Percentiles rank a stretch among this genome's conserved stretches.
Conservation (phyloP, 345 rosid species). For the Linum lewisii region DNA sequence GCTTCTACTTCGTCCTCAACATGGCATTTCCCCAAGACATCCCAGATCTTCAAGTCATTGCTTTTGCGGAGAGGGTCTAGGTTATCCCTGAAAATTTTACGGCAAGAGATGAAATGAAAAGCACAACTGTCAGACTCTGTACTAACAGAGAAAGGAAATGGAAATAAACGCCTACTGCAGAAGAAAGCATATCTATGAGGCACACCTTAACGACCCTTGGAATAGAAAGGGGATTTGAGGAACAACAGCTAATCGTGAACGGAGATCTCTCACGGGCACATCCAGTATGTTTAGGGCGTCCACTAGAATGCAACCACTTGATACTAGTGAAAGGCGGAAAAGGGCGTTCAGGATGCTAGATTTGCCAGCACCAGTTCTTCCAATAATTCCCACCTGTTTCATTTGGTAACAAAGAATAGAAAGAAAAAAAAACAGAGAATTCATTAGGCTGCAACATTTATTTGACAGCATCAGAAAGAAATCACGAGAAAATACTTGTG, state of each 20-base stretch:
- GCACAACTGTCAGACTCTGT: neutral
- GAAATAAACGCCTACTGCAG: neutral
- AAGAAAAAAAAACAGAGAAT: neutral
- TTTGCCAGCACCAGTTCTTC: slow-evolving; percentile 96
- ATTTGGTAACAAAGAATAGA: slow-evolving; percentile 4
- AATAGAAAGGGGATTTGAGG: slow-evolving; percentile 89
- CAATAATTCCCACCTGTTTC: slow-evolving; percentile 73
- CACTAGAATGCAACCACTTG: slow-evolving; percentile 54
- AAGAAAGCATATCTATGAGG: neutral
- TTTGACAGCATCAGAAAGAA: too few relatives aligned
- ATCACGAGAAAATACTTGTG: slow-evolving; percentile 48
- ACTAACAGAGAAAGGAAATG: neutral
- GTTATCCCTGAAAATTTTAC: slow-evolving; percentile 44
- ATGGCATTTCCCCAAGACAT: slow-evolving; percentile 62
- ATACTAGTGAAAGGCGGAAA: slow-evolving; percentile 61
- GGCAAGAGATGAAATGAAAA: neutral
- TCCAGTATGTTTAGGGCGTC: slow-evolving; percentile 57
- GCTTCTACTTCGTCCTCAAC: slow-evolving; percentile 66
- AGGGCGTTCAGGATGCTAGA: slow-evolving; percentile 84
- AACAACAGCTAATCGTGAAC: slow-evolving; percentile 63
- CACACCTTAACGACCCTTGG: slow-evolving; percentile 75
- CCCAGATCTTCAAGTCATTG: slow-evolving; percentile 59
- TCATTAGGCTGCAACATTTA: slow-evolving; percentile 7
- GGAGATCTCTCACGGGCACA: slow-evolving; percentile 69
- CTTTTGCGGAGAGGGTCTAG: slow-evolving; percentile 57